Percentiles rank a stretch among this genome's conserved stretches.
phyloP scores from a whole-genome alignment of 495 filamentous ascomycete genomes.

The Xylaria grammica region DNA sequence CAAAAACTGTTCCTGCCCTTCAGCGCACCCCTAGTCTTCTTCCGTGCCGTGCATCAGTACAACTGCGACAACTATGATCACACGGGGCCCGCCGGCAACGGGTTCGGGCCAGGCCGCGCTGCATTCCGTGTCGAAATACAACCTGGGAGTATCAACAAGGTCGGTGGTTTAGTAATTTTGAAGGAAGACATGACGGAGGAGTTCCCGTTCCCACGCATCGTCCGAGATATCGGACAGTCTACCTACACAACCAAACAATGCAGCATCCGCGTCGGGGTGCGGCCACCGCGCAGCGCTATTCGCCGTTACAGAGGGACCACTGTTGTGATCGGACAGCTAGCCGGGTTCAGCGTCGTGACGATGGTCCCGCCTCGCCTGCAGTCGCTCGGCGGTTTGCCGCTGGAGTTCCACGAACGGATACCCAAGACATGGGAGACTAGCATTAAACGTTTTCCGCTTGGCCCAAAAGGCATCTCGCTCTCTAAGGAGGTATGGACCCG shows the following conservation, averaged over 20 bases:
- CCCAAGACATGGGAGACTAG: background rate
- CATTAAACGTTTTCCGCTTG: background rate
- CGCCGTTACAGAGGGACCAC: background rate
- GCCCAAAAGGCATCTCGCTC: background rate
- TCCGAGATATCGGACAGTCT: constrained; percentile 10
- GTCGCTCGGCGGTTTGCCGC: background rate
- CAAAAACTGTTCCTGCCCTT: background rate
- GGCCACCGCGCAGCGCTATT: background rate
- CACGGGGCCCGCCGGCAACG: background rate
- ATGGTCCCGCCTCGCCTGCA: background rate
- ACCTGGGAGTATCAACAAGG: background rate
- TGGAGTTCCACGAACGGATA: constrained; percentile 12
- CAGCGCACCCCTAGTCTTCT: constrained; percentile 6
- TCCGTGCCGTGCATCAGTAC: constrained; percentile 14
- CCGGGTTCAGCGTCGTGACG: constrained; percentile 12
- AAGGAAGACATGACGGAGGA: background rate
- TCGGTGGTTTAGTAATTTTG: background rate
- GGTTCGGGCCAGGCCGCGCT: no score
- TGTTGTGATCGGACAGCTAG: constrained; percentile 15
- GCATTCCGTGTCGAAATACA: no score
- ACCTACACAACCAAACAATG: constrained; percentile 11
- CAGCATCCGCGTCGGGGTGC: constrained; percentile 8
- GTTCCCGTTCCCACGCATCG: constrained; percentile 14
- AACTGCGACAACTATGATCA: constrained; percentile 5
- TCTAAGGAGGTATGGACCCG: background rate